These are phyloP conservation scores for Yamadazyma phyllophila DNA, from an alignment of 805 yeast species.

Conservation along the genomic window DNA sequence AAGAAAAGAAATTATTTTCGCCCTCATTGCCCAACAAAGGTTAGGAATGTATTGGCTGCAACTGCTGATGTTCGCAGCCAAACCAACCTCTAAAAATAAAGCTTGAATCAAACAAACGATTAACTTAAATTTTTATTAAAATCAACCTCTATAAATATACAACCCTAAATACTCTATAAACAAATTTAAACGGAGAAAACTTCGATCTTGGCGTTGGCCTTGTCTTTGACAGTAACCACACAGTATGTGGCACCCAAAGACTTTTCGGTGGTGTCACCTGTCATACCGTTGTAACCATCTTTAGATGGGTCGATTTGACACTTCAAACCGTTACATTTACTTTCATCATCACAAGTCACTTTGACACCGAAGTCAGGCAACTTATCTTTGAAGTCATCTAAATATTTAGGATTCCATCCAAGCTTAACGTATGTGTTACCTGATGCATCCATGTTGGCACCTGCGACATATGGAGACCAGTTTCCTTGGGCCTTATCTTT, in stretches of 20 bases:
- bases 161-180: constrained; percentile 1
- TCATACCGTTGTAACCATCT: constrained; percentile 55
- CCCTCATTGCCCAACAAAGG: too few species aligned
- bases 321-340: constrained; percentile 70
- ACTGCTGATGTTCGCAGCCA: not conserved
- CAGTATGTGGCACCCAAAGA: constrained; percentile 69
- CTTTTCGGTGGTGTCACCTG: constrained; percentile 43
- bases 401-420: constrained; percentile 88
- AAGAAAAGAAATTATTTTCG: too few species aligned
- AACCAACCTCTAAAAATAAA: not conserved
- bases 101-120: not conserved
- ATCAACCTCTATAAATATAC: constrained; percentile 2
- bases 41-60: not conserved
- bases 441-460: constrained; percentile 72
- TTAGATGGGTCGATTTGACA: constrained; percentile 78
- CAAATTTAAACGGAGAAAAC: constrained; percentile 43
- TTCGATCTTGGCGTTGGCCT: constrained; percentile 67
- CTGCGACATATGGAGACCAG: constrained; percentile 94
- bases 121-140: not conserved
- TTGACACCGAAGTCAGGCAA: constrained; percentile 70
- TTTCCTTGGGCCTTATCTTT: constrained; percentile 69
- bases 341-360: constrained; percentile 67
- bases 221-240: constrained; percentile 71
- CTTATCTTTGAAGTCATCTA: constrained; percentile 57
- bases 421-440: constrained; percentile 78